A percentile compares a stretch with the other conserved stretches of the same genome.
These are phyloP conservation scores for Diaporthe humulicola DNA, from an alignment of 2,329 filamentous ascomycete genomes.

Conservation along the genomic window DNA sequence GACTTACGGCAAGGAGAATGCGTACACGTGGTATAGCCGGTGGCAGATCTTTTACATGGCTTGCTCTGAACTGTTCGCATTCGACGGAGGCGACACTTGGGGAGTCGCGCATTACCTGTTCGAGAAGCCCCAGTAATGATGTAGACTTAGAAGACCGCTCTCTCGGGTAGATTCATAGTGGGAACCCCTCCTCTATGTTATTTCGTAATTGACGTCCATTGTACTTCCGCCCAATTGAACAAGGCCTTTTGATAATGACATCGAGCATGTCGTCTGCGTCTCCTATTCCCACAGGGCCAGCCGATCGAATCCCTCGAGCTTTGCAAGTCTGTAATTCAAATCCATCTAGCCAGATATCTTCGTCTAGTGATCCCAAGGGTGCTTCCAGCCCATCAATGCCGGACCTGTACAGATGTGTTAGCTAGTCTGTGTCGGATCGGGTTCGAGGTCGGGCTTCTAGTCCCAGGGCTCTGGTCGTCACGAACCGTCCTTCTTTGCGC, in stretches of 20 bases:
- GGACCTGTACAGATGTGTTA: slow-evolving; percentile 62
- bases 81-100: slow-evolving; percentile 75
- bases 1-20: slow-evolving; percentile 74
- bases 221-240: not conserved
- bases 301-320: not conserved
- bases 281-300: not conserved
- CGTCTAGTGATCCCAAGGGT: slow-evolving; percentile 91
- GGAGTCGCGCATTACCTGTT: slow-evolving; percentile 77
- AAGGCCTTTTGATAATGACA: not conserved
- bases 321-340: slow-evolving; percentile 22
- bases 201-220: not conserved
- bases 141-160: not conserved
- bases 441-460: not conserved
- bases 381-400: slow-evolving; percentile 91
- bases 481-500: slow-evolving; percentile 92
- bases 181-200: not conserved
- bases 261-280: slow-evolving; percentile 6
- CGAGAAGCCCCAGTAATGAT: slow-evolving; percentile 61
- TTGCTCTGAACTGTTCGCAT: slow-evolving; percentile 73
- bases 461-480: not conserved
- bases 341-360: not conserved
- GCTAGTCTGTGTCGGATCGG: not conserved
- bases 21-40: slow-evolving; percentile 74
- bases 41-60: slow-evolving; percentile 83
- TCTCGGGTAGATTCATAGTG: slow-evolving; percentile 10